Percentiles rank a stretch among this genome's conserved stretches.
These are phyloP conservation scores for Megacollybia marginata DNA, from an alignment of 768 basidiomycete species.

Conservation along the genomic window DNA sequence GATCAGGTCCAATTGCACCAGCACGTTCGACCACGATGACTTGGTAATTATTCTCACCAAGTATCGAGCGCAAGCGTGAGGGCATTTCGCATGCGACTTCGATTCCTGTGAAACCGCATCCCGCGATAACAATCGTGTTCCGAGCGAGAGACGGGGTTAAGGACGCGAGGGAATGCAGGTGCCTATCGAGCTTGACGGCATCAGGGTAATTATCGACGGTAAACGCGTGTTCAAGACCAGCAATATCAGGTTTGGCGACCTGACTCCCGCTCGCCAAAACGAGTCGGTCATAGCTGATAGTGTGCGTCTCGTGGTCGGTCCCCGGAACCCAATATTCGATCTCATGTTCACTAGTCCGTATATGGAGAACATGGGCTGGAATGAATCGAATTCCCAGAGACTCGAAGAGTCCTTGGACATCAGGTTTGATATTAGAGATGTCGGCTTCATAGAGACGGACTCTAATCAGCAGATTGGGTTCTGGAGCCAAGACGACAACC, in stretches of 20 bases:
- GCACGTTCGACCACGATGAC: background rate
- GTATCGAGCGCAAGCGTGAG: conserved; percentile 8
- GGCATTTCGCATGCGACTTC: conserved; percentile 15
- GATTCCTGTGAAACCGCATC: conserved; percentile 14
- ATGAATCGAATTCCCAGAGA: background rate
- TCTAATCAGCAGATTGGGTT: conserved; percentile 13
- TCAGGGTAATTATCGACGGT: conserved; percentile 4
- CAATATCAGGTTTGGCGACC: conserved; percentile 10
- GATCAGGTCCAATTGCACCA: background rate
- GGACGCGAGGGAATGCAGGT: background rate
- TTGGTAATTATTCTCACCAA: conserved; percentile 4
- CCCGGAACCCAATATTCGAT: background rate
- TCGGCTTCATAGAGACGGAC: conserved; percentile 16
- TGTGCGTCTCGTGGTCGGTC: conserved; percentile 2
- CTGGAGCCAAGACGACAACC: conserved; percentile 13
- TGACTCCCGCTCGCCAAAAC: conserved; percentile 15
- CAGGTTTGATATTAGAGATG: conserved; percentile 6
- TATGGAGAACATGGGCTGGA: background rate
- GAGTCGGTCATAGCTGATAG: conserved; percentile 10
- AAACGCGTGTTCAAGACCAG: conserved; percentile 10
- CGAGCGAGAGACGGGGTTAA: conserved; percentile 10
- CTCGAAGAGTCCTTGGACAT: background rate
- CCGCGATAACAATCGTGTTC: conserved; percentile 15
- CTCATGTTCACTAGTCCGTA: background rate
- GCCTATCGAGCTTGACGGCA: background rate